Evolutionary conservation across 192 early-diverging fungal genomes (phyloP), one percentile per base, ranked within the genome.

Genomic region (Entomortierella beljakovae): DNA sequence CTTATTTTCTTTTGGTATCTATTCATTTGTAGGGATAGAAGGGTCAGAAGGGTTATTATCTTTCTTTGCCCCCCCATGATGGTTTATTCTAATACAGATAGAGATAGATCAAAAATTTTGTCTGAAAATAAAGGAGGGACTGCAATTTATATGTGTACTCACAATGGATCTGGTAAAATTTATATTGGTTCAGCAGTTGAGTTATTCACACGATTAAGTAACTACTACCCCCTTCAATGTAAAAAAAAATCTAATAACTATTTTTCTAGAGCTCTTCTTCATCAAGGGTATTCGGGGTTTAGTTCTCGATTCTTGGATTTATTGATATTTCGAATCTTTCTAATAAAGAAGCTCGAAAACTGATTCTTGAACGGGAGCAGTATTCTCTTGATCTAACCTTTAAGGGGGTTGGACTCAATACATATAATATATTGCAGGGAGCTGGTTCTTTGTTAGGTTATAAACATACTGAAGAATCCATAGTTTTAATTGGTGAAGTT

Each of bases 131-230:
- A 60, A 60, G 33, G 33, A 20, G 42, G 42, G 15, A 23, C 35
- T 1, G 57, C 35, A 2, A 42, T 60, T 8, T 60, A 60, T 42
- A 33, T 6, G 16, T 60, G 38, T n/a, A 60, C 34, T 60, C 57
- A 60, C n/a, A n/a, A n/a, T 60, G 37, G 42, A 60, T 60, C 57
- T 1, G 57, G 57, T 7, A 60, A 60, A 60, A 60, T 1, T 15
- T 37, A 60, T 60, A 23, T 60, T 26, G 38, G 57, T 60, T 60
- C 57, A 34, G 57, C 57, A 4, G 2, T 49, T 50, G 26, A 62
- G 23, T n/a, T 62, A 62, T 37, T 32, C 51, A 13, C 4, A 0
- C 46, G 46, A 2, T 63, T 63, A 50, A n/a, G n/a, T 22, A 33
- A n/a, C 11, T 61, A 61, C 28, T 61, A 43, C n/a, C 16, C n/a